phyloP scores from a whole-genome alignment of 176 grass and related monocot genomes.

The Secale cereale region DNA sequence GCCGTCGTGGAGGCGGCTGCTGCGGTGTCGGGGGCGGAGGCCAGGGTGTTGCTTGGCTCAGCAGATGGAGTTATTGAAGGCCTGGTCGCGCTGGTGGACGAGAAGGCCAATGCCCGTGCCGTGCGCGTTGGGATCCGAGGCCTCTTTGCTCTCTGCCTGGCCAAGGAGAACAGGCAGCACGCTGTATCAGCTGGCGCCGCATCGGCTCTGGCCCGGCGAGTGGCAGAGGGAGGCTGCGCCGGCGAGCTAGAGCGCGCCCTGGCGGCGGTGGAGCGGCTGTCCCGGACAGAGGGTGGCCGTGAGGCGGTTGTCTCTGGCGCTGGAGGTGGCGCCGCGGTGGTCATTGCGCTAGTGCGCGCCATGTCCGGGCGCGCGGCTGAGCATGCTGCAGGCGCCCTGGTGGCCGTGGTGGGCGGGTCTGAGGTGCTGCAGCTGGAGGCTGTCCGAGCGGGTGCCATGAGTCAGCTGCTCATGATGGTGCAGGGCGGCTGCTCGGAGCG shows the following conservation, averaged over 20 bases:
- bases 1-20: constrained; percentile 71
- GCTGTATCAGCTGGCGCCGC: constrained; percentile 62
- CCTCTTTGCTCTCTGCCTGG: constrained; percentile 78
- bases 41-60: constrained; percentile 42
- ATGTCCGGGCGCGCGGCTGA: constrained; percentile 80
- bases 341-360: constrained; percentile 59
- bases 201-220: constrained; percentile 31
- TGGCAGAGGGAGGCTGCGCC: constrained; percentile 34
- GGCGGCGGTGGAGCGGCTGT: constrained; percentile 81
- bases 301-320: constrained; percentile 60
- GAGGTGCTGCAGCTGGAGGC: constrained; percentile 86
- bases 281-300: constrained; percentile 67
- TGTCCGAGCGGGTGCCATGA: constrained; percentile 72
- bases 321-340: constrained; percentile 30
- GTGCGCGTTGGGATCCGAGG: constrained; percentile 72
- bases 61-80: constrained; percentile 51
- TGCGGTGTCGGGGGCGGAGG: constrained; percentile 45
- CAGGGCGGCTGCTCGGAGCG: constrained; percentile 92
- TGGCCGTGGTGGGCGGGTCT: constrained; percentile 59
- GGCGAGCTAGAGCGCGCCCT: constrained; percentile 61
- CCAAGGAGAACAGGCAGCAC: constrained; percentile 69
- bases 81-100: constrained; percentile 57
- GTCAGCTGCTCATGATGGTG: constrained; percentile 76
- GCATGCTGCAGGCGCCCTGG: constrained; percentile 84
- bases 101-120: constrained; percentile 61